These are phyloP conservation scores for Boletus edulis DNA, from an alignment of 768 basidiomycete species.

Conservation along the genomic window DNA sequence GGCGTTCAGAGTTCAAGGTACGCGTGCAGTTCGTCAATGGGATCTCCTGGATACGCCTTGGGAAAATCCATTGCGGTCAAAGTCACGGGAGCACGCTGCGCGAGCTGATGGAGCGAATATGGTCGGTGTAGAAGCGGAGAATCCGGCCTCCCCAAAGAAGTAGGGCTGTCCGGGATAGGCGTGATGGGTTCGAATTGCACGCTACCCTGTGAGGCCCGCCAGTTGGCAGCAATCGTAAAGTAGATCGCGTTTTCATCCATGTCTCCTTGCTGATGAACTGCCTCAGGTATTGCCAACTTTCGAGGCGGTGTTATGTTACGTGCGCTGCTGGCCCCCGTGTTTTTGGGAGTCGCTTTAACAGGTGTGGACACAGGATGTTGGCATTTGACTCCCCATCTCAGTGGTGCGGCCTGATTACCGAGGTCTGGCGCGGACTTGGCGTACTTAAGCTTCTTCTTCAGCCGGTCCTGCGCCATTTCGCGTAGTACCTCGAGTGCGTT, in stretches of 20 bases:
- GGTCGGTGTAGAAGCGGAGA: conserved; percentile 23
- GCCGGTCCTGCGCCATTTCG: conserved; percentile 11
- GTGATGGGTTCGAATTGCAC: conserved; percentile 22
- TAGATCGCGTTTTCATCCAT: conserved; percentile 26
- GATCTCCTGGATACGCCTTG: background rate
- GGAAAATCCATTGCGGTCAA: background rate
- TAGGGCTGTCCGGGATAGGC: conserved; percentile 19
- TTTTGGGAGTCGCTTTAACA: background rate
- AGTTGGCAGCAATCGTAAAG: conserved; percentile 27
- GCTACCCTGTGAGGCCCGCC: conserved; percentile 22
- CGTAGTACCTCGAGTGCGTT: conserved; percentile 7
- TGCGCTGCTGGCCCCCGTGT: background rate
- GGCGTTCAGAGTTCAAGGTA: conserved; percentile 16
- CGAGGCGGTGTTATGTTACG: background rate
- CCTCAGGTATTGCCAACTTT: background rate
- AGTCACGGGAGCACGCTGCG: background rate
- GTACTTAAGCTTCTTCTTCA: conserved; percentile 20
- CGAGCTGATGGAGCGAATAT: conserved; percentile 19
- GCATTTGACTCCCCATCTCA: background rate
- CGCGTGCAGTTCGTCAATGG: conserved; percentile 25
- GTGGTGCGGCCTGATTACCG: background rate
- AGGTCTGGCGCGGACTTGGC: conserved; percentile 28
- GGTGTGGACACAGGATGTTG: background rate
- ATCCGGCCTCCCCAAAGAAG: conserved; percentile 13
- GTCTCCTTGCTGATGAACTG: conserved; percentile 3